Percentiles rank a stretch among this genome's conserved stretches.
phyloP scores from a whole-genome alignment of 2,329 filamentous ascomycete species.

The Paraphoma chrysanthemicola region DNA sequence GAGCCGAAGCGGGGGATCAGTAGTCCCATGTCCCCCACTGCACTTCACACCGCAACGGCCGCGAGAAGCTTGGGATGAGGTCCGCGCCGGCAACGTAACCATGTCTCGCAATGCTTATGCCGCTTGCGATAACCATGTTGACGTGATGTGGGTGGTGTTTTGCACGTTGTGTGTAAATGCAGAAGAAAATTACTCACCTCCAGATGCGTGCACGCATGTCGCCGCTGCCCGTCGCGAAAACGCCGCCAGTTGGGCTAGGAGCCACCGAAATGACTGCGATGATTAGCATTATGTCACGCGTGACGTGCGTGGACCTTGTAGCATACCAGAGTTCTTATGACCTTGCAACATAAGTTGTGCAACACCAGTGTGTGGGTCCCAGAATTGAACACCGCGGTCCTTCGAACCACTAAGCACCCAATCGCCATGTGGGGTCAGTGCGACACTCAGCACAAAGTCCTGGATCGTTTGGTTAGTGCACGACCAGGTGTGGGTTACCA shows the following conservation, averaged over 20 bases:
- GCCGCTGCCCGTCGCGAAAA: slow-evolving; percentile 95
- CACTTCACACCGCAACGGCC: slow-evolving; percentile 1
- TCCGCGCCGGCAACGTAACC: not conserved
- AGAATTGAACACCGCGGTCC: slow-evolving; percentile 97
- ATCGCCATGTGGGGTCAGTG: slow-evolving; percentile 88
- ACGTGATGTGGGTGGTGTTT: not conserved
- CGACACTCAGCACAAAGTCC: slow-evolving; percentile 97
- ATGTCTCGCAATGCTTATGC: slow-evolving; percentile 7
- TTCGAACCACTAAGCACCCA: slow-evolving; percentile 99
- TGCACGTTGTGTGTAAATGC: not conserved
- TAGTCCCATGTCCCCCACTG: slow-evolving; percentile 16
- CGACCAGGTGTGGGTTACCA: not conserved
- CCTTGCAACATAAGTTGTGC: slow-evolving; percentile 98
- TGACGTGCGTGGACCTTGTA: not conserved
- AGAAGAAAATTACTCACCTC: slow-evolving; percentile 62
- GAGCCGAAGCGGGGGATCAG: slow-evolving; percentile 5
- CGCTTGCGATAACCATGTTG: slow-evolving; percentile 5
- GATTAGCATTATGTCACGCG: slow-evolving; percentile 16
- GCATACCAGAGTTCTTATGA: slow-evolving; percentile 88
- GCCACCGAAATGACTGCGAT: slow-evolving; percentile 87
- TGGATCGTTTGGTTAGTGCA: slow-evolving; percentile 43
- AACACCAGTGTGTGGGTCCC: slow-evolving; percentile 91
- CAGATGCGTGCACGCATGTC: slow-evolving; percentile 98
- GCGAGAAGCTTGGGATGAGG: not conserved
- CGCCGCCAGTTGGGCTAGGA: slow-evolving; percentile 83